These are phyloP conservation scores for Lepidium africanum DNA, from an alignment of 345 rosid species.

Conservation along the genomic window DNA sequence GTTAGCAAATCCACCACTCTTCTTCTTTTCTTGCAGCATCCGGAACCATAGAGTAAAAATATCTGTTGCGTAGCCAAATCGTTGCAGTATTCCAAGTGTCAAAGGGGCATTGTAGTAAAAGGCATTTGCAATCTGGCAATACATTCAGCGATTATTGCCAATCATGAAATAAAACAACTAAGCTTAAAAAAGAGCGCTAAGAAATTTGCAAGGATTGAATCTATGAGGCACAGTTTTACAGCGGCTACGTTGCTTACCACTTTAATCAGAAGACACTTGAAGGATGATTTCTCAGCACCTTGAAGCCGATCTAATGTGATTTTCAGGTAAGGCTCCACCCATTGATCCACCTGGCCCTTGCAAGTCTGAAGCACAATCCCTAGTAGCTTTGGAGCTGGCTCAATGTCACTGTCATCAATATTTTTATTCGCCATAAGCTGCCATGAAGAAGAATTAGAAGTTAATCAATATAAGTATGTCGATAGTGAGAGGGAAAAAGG, in stretches of 20 bases:
- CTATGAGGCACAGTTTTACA: background rate
- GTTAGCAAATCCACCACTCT: conserved; percentile 67
- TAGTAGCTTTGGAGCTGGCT: conserved; percentile 94
- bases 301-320: conserved; percentile 72
- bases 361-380: conserved; percentile 94
- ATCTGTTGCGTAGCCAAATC: conserved; percentile 64
- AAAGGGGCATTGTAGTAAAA: conserved; percentile 80
- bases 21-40: conserved; percentile 89
- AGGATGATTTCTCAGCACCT: conserved; percentile 62
- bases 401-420: conserved; percentile 85
- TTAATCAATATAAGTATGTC: background rate
- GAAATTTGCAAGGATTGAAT: background rate
- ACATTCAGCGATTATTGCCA: conserved; percentile 11
- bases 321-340: conserved; percentile 91
- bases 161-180: background rate
- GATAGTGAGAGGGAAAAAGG: background rate
- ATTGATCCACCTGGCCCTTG: conserved; percentile 95
- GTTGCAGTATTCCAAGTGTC: conserved; percentile 70
- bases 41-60: conserved; percentile 83
- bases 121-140: conserved; percentile 77
- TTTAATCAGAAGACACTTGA: conserved; percentile 95
- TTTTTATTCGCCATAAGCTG: conserved; percentile 78
- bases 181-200: background rate
- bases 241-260: conserved; percentile 52
- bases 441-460: conserved; percentile 4